Conservation (phyloP, 345 rosid genomes). For the Corchorus capsularis region DNA sequence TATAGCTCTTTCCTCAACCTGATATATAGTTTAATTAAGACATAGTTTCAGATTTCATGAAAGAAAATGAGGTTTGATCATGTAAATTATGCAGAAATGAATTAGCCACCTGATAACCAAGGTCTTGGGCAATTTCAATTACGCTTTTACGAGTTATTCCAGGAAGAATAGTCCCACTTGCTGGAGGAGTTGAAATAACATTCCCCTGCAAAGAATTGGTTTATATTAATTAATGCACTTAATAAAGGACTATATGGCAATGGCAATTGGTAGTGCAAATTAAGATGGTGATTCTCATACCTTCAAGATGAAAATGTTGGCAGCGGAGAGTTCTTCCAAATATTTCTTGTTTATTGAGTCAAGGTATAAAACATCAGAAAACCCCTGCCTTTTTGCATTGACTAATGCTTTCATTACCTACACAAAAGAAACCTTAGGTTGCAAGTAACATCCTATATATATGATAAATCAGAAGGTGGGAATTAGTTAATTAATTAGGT, state of each 20-base stretch:
- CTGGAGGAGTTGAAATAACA: constrained; percentile 66
- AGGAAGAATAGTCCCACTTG: constrained; percentile 70
- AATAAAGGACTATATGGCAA: no score
- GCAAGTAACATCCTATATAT: constrained; percentile 81
- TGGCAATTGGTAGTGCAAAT: no score
- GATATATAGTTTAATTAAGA: neutral
- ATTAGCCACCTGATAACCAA: constrained; percentile 58
- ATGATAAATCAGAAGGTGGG: constrained; percentile 5
- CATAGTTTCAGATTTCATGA: neutral
- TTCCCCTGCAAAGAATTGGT: constrained; percentile 44
- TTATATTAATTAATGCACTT: no score
- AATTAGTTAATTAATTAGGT: no score
- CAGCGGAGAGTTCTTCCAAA: constrained; percentile 84
- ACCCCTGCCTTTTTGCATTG: constrained; percentile 76
- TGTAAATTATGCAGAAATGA: neutral
- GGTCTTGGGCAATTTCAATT: constrained; percentile 67
- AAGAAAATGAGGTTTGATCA: neutral
- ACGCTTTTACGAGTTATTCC: constrained; percentile 81
- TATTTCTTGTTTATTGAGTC: constrained; percentile 62
- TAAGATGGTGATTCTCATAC: constrained; percentile 27
- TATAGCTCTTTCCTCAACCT: constrained; percentile 68
- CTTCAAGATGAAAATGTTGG: constrained; percentile 82
- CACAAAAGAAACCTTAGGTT: neutral
- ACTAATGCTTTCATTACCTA: constrained; percentile 60
- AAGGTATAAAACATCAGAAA: constrained; percentile 83